Conservation (phyloP, 805 yeast genomes). For the Brettanomyces anomalus region DNA sequence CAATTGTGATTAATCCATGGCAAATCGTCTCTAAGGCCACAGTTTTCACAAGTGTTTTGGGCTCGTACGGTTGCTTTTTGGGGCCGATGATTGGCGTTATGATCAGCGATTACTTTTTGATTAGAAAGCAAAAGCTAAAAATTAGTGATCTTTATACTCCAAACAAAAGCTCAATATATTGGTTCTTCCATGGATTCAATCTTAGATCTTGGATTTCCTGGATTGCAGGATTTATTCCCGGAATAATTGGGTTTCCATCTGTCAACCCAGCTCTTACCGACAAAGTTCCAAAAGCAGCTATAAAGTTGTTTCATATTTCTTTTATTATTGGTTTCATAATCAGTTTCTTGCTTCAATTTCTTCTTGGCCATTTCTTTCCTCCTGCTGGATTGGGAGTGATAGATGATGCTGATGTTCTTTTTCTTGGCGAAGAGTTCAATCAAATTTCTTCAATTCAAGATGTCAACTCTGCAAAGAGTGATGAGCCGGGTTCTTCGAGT, state of each 20-base stretch:
- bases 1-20: constrained; percentile 36
- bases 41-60: constrained; percentile 24
- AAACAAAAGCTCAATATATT: constrained; percentile 24
- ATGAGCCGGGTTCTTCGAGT: too few relatives aligned
- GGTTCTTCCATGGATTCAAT: constrained; percentile 44
- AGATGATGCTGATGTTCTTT: not conserved
- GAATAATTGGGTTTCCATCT: constrained; percentile 20
- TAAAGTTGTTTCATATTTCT: constrained; percentile 32
- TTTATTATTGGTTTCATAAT: constrained; percentile 23
- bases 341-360: not conserved
- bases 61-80: constrained; percentile 27
- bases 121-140: constrained; percentile 30
- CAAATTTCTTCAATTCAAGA: too few relatives aligned
- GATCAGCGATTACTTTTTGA: constrained; percentile 29
- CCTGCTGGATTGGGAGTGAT: constrained; percentile 16
- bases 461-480: too few relatives aligned
- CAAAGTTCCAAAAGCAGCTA: constrained; percentile 30
- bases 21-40: constrained; percentile 27
- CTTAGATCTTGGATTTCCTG: constrained; percentile 56
- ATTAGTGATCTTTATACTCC: constrained; percentile 32
- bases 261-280: constrained; percentile 32
- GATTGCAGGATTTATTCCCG: constrained; percentile 27
- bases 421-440: too few relatives aligned
- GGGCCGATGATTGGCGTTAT: constrained; percentile 31
- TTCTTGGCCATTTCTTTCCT: constrained; percentile 27